Base-by-base conservation (phyloP, 2,329 filamentous ascomycete species). In the Emmonsiellopsis sp. region DNA sequence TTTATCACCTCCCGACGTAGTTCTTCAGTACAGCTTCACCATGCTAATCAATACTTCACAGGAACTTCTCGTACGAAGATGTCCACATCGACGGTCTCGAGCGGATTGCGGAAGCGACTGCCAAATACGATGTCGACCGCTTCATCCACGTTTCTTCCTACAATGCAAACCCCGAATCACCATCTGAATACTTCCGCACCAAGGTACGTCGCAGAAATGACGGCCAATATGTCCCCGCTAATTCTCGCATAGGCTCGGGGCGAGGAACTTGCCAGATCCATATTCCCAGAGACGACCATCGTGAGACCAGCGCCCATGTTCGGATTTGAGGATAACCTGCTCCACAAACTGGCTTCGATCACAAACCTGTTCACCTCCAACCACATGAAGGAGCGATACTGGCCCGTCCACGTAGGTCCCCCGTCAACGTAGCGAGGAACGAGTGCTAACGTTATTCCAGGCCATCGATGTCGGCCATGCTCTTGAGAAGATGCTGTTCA, bases 141-240 rank as follows among this genome's bases (percentile, higher is more conserved):
- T 98, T 89, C 73, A 90, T 98, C 60, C 93, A 98, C 64, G 85
- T 98, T 63, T 98, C 93, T 8, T 95, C 91, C 34, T 91, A 94
- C 79, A 97, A 92, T 67, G 92, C 89, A 54, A 78, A 86, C 70
- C 79, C 82, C 43, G 79, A 87, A 61, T 97, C 92, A 15, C 72
- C 84, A 2, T 92, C 89, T 9, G 88, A 93, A 66, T 98, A 92
- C 80, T 96, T 87, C 73, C 79, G 86, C 56, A 95, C 90, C 62
- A 98, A 98, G 82, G 84, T 85, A 62, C 51, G 73, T 58, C 31
- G 55, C 42, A 35, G 10, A 37, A 46, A 9, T n/a, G n/a, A 35
- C 13, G 13, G 13, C 15, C 8, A 13, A 15, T 40, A 10, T 20
- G 7, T 11, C 16, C 15, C 11, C 16, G 31, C 46, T 49, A 40